Evolutionary conservation across 1,284 basidiomycete species (phyloP).

Genomic region (Xerocomus alliaceus): DNA sequence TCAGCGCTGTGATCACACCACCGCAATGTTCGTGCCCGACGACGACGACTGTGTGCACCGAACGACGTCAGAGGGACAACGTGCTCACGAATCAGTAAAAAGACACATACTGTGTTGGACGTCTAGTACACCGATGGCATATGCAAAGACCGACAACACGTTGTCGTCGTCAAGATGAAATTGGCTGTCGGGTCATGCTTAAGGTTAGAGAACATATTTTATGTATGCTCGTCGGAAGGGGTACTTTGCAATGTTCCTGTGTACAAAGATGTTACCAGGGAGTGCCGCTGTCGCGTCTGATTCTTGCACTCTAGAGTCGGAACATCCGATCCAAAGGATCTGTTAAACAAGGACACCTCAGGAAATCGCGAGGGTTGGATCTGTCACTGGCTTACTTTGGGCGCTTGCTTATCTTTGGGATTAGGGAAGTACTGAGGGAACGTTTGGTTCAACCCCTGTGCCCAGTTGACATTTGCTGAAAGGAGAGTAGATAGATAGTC

Average conservation of each 20-base stretch:
- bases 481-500: constrained; percentile 8
- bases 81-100: not conserved
- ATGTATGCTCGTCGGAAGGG: not conserved
- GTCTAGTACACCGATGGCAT: constrained; percentile 19
- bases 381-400: constrained; percentile 24
- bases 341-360: constrained; percentile 18
- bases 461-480: constrained; percentile 27
- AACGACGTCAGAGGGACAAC: not conserved
- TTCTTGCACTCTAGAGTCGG: constrained; percentile 57
- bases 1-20: constrained; percentile 29
- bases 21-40: constrained; percentile 39
- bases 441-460: constrained; percentile 27
- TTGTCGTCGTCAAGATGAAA: constrained; percentile 34
- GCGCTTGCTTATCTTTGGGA: constrained; percentile 15
- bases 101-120: constrained; percentile 28
- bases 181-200: constrained; percentile 32
- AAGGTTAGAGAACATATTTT: too few species aligned
- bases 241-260: constrained; percentile 57
- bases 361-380: not conserved
- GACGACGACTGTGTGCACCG: constrained; percentile 18
- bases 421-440: constrained; percentile 35
- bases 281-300: constrained; percentile 44
- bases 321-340: constrained; percentile 63
- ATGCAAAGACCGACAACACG: constrained; percentile 31
- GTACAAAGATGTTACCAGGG: constrained; percentile 59